Percentiles rank a stretch among this genome's conserved stretches.
Conservation (phyloP, 306 rosid genomes). For the Begonia loranthoides region DNA sequence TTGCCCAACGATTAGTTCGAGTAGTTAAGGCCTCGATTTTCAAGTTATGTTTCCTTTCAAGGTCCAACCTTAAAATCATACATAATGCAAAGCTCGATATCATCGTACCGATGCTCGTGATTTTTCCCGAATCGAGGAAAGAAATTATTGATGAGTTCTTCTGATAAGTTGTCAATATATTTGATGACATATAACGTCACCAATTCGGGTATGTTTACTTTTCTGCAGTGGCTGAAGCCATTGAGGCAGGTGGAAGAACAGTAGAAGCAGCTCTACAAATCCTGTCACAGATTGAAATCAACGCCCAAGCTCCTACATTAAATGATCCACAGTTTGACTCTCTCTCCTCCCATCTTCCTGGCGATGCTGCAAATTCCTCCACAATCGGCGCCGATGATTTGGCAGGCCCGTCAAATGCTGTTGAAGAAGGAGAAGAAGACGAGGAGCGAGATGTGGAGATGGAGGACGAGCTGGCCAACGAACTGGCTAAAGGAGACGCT, state of each 20-base stretch:
- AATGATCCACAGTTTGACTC: slow-evolving; percentile 15
- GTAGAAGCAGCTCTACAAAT: slow-evolving; percentile 37
- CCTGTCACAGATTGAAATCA: slow-evolving; percentile 16
- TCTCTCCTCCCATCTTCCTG: slow-evolving; percentile 9
- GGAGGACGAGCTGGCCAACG: slow-evolving; percentile 38
- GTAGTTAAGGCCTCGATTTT: too few species aligned
- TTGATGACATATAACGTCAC: too few species aligned
- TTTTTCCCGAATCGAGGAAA: too few species aligned
- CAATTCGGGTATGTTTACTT: slow-evolving; percentile 2
- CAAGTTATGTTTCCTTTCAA: too few species aligned
- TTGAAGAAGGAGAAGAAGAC: slow-evolving; percentile 11
- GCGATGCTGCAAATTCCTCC: slow-evolving; percentile 20
- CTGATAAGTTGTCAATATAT: too few species aligned
- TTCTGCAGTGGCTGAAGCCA: slow-evolving; percentile 50
- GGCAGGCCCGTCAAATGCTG: slow-evolving; percentile 1
- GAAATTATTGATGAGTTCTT: too few species aligned
- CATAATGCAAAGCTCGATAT: too few species aligned
- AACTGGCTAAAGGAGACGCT: slow-evolving; percentile 26
- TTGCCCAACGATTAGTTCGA: too few species aligned
- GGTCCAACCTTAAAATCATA: too few species aligned
- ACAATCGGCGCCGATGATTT: not conserved
- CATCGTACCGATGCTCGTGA: too few species aligned
- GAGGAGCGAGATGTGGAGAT: slow-evolving; percentile 33
- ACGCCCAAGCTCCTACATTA: slow-evolving; percentile 7
- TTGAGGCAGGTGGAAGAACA: slow-evolving; percentile 27